Conservation (phyloP, 106 monocot genomes). For the Acorus calamus region DNA sequence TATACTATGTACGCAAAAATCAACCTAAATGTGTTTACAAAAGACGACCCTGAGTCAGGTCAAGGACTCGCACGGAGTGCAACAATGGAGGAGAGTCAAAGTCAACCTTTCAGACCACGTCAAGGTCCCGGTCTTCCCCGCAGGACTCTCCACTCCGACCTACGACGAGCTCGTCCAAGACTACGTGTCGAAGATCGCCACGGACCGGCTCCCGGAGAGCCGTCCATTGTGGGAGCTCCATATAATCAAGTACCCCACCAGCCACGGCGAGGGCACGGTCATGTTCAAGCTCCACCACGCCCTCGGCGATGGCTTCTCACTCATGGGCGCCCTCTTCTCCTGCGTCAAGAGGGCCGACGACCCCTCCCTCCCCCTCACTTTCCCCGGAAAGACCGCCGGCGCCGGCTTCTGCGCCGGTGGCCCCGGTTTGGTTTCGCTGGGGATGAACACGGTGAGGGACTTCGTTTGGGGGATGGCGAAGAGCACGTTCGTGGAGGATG, state of each 20-base stretch:
- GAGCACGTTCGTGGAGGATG: slow-evolving; percentile 44
- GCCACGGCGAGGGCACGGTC: slow-evolving; percentile 20
- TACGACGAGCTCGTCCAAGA: slow-evolving; percentile 42
- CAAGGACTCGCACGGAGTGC: slow-evolving; percentile 35
- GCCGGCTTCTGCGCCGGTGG: not conserved
- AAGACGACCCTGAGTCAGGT: slow-evolving; percentile 17
- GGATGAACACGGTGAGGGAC: slow-evolving; percentile 33
- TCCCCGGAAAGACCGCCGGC: slow-evolving; percentile 15
- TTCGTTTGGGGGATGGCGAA: slow-evolving; percentile 52
- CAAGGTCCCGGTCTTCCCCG: slow-evolving; percentile 35
- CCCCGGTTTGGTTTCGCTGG: not conserved
- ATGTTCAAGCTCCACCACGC: slow-evolving; percentile 79
- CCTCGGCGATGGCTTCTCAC: slow-evolving; percentile 66
- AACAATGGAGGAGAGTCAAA: slow-evolving; percentile 44
- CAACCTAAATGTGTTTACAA: no score
- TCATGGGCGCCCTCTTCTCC: slow-evolving; percentile 64
- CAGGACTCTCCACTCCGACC: slow-evolving; percentile 15
- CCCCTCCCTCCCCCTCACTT: slow-evolving; percentile 58
- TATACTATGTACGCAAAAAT: no score
- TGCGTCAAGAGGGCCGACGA: slow-evolving; percentile 46
- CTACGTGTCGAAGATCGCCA: slow-evolving; percentile 39
- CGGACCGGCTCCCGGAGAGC: slow-evolving; percentile 19
- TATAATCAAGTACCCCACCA: slow-evolving; percentile 63
- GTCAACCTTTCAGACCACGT: slow-evolving; percentile 54
- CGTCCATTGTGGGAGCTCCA: slow-evolving; percentile 59